Evolutionary conservation across 371 early-diverging fungal species (phyloP), one percentile per base, ranked within the genome.

Genomic region (Gilbertella persicaria): DNA sequence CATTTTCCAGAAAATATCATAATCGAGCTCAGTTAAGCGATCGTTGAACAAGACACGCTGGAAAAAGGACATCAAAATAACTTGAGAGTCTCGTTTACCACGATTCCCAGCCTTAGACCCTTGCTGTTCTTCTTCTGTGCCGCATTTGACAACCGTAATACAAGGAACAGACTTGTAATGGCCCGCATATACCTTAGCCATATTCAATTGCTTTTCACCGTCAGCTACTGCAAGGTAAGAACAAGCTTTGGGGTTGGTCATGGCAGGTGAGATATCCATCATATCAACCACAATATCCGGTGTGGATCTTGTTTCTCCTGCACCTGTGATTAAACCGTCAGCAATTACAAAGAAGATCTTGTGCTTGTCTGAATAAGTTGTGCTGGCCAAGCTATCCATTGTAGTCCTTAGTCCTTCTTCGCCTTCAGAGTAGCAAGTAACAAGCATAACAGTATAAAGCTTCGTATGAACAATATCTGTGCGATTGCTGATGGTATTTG

Each of bases 31-130:
- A 8, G 91, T 93, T 85, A 99, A 85, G 29, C 94, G 90, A 62
- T 96, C 96, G 55, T 95, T 87, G 69, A 95, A 97, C 50, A 92
- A 77, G 20, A 97, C 87, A 52, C 92, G 89, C 57, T 89, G 85
- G 67, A 98, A 89, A 83, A 97, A 99, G 28, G 88, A 85, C 98
- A 99, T 98, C 39, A 99, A 63, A 53, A 99, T 86, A 28, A 99
- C 87, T 73, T 99, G 99, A 21, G 96, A 96, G 78, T 99, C 99
- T 66, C 99, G 88, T 75, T 99, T 99, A 52, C 99, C 99, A 55
- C 99, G 85, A 64, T 99, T 98, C 8, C 95, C 95, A 6, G 94
- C 85, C 55, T 92, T 91, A 29, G 87, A 70, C 7, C 56, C 69
- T 16, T 73, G 60, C 24, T 42, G 42, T 45, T 64, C 66, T 38